These are phyloP conservation scores for Zymoseptoria passerinii DNA, from an alignment of 2,329 filamentous ascomycete genomes.

Conservation along the genomic window DNA sequence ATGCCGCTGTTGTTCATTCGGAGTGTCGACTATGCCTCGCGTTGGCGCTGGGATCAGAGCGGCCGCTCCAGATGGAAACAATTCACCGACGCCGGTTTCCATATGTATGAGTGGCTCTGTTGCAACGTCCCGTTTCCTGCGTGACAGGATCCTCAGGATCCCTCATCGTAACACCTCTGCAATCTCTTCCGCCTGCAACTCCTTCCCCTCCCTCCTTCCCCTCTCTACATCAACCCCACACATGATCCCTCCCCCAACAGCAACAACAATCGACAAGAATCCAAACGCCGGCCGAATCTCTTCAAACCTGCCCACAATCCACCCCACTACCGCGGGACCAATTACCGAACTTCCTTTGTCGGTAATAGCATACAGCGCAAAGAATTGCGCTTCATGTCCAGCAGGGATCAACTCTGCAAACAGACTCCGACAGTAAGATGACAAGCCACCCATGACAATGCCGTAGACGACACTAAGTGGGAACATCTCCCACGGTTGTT, in stretches of 20 bases:
- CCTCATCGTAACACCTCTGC: background rate
- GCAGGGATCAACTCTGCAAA: constrained; percentile 92
- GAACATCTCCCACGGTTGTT: constrained; percentile 96
- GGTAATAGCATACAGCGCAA: constrained; percentile 92
- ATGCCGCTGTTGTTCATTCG: too few species aligned
- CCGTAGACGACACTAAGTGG: constrained; percentile 84
- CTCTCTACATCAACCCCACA: constrained; percentile 73
- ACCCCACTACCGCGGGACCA: constrained; percentile 85
- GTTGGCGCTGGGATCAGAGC: too few species aligned
- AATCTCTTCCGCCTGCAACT: constrained; percentile 32
- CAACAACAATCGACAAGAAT: constrained; percentile 80
- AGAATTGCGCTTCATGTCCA: constrained; percentile 91
- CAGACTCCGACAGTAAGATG: constrained; percentile 82
- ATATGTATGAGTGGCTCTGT: too few species aligned
- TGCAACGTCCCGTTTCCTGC: too few species aligned
- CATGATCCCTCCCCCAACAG: constrained; percentile 75
- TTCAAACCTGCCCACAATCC: constrained; percentile 67
- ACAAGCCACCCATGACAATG: constrained; percentile 85
- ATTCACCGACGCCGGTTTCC: too few species aligned
- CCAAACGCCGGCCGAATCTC: constrained; percentile 63
- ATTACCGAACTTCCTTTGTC: constrained; percentile 94
- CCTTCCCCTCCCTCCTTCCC: constrained; percentile 36
- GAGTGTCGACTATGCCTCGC: too few species aligned
- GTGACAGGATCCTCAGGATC: background rate
- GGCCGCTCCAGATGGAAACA: too few species aligned